Conservation (phyloP, 1,284 basidiomycete species). For the Moesziomyces globuligerus region DNA sequence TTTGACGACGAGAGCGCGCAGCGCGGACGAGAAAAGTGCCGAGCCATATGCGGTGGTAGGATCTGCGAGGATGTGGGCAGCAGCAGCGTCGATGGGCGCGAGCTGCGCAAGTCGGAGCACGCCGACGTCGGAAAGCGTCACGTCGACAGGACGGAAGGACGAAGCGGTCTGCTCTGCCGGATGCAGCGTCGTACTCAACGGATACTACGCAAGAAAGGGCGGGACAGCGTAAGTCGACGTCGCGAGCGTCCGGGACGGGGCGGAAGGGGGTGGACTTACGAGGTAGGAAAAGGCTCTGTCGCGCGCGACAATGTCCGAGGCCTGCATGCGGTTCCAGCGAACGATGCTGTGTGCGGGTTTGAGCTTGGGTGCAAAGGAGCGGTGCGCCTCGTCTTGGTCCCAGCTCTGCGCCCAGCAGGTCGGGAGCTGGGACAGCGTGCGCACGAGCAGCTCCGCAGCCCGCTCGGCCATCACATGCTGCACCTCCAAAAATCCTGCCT, state of each 20-base stretch:
- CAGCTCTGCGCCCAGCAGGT: slow-evolving; percentile 68
- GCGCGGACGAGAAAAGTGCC: slow-evolving; percentile 13
- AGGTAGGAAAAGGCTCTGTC: slow-evolving; percentile 52
- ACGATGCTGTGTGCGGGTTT: slow-evolving; percentile 27
- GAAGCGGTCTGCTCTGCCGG: background rate
- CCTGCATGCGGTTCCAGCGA: slow-evolving; percentile 45
- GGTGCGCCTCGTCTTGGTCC: slow-evolving; percentile 30
- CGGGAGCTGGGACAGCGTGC: slow-evolving; percentile 76
- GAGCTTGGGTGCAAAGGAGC: slow-evolving; percentile 54
- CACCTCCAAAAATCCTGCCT: slow-evolving; percentile 72
- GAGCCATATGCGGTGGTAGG: slow-evolving; percentile 8
- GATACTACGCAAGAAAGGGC: slow-evolving; percentile 9
- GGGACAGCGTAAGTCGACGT: background rate
- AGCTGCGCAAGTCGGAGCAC: background rate
- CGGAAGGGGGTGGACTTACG: slow-evolving; percentile 1
- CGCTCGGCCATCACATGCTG: slow-evolving; percentile 74
- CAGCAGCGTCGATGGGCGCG: too few species aligned
- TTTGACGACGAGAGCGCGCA: slow-evolving; percentile 25
- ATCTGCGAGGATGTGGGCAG: background rate
- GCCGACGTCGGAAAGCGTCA: slow-evolving; percentile 6
- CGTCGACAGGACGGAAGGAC: slow-evolving; percentile 6
- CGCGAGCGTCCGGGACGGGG: background rate
- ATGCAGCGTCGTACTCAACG: slow-evolving; percentile 31
- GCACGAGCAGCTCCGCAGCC: slow-evolving; percentile 79
- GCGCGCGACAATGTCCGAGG: slow-evolving; percentile 49